These are phyloP conservation scores for Eucalyptus pauciflora DNA, from an alignment of 345 rosid species.

Conservation along the genomic window DNA sequence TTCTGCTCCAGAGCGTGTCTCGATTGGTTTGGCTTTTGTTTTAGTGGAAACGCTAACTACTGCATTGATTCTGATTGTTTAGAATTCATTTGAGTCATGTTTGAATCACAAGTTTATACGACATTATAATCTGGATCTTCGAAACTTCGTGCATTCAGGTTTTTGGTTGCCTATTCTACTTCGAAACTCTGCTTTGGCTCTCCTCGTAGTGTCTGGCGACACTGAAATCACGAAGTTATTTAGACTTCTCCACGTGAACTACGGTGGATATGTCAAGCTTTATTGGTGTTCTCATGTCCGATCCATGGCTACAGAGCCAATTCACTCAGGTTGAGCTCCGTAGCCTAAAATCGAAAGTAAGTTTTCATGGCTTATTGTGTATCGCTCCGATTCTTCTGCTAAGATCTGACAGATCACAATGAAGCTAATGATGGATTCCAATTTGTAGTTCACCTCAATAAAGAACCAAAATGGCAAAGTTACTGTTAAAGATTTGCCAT, in stretches of 20 bases:
- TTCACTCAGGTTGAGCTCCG: conserved; percentile 91
- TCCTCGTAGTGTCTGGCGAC: neutral
- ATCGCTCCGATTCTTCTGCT: neutral
- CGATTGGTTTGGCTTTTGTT: neutral
- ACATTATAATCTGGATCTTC: neutral
- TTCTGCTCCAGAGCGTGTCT: neutral
- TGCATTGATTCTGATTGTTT: neutral
- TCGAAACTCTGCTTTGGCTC: neutral
- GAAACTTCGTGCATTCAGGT: neutral
- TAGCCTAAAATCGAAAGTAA: conserved; percentile 68
- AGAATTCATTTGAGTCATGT: neutral
- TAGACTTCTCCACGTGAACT: neutral
- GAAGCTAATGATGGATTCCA: neutral
- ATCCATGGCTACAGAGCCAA: conserved; percentile 79
- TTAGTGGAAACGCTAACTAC: neutral
- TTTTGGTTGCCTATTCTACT: neutral
- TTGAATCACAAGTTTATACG: neutral
- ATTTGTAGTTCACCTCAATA: conserved; percentile 32
- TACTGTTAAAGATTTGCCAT: conserved; percentile 45
- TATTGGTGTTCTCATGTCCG: conserved; percentile 63
- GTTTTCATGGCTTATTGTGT: neutral
- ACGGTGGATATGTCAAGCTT: conserved; percentile 54
- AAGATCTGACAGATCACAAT: neutral
- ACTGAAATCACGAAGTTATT: neutral
- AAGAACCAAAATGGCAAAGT: conserved; percentile 61